Evolutionary conservation across 352 stramenopile genomes (phyloP), one percentile per base, ranked within the genome.

Genomic region (Pilasporangium apinafurcum): DNA sequence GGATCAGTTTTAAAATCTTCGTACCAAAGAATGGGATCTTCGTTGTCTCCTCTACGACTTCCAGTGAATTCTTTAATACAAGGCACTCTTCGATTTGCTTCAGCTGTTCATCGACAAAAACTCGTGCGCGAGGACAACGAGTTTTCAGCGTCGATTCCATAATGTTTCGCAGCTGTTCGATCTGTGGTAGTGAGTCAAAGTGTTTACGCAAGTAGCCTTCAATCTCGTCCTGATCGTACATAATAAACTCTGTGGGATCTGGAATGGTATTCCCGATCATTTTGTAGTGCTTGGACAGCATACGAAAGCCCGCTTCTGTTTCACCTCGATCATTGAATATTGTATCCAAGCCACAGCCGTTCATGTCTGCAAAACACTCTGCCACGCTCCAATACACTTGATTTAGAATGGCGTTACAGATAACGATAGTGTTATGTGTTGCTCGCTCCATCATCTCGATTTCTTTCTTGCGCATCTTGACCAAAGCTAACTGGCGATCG

Each of bases 1-100:
- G 64, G 42, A 95, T 65, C 12, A 95, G 49, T 8, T 71, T 53
- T 22, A 68, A 69, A 33, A 86, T 82, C 54, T 95, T 95, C 48
- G 54, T 86, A 20, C 83, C 83, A 51, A 83, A 80, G n/a, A 44
- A 45, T 12, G 60, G 60, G 24, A 69, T 62, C 12, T 53, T 31
- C 9, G 18, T 20, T 17, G 53, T 53, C 3, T 53, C 51, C 8
- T 41, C 44, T 14, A 66, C 50, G 35, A 65, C 48, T 12, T 56
- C 32, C 10, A 52, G 42, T 20, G 52, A 51, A 12, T 61, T 48
- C 29, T 78, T 51, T 12, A 88, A 52, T 17, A 36, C 44, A 7
- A 79, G 56, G 22, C 76, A 88, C 40, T 84, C 68, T 4, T 45
- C 42, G 22, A 88, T 39, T 34, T 81, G 59, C 22, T 51, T 37